phyloP scores from a whole-genome alignment of 2,329 filamentous ascomycete species.

The Aureobasidium pullulans region DNA sequence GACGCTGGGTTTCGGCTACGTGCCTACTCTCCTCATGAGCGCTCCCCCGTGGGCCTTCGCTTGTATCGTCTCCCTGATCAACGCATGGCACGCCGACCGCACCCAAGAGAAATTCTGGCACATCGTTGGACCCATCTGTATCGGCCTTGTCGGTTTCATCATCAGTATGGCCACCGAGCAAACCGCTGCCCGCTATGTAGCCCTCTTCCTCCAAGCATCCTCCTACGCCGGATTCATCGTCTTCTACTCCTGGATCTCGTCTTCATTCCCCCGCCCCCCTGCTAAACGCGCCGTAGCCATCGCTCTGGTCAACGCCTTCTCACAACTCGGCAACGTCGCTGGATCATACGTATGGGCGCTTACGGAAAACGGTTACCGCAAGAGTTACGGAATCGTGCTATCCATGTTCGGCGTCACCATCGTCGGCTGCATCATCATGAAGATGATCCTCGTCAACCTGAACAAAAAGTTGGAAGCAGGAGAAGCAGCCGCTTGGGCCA shows the following conservation, averaged over 20 bases:
- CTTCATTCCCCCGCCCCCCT: constrained; percentile 21
- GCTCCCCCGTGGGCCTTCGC: constrained; percentile 30
- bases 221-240: constrained; percentile 53
- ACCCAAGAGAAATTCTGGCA: constrained; percentile 46
- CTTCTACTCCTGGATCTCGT: constrained; percentile 51
- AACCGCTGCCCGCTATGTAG: constrained; percentile 51
- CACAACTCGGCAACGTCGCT: constrained; percentile 29
- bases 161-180: constrained; percentile 54
- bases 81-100: constrained; percentile 22
- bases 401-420: constrained; percentile 58
- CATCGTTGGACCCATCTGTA: constrained; percentile 45
- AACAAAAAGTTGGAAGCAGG: constrained; percentile 24
- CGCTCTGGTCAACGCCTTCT: constrained; percentile 24
- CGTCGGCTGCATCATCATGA: constrained; percentile 34
- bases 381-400: constrained; percentile 58
- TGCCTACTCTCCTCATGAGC: constrained; percentile 27
- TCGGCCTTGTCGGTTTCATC: constrained; percentile 51
- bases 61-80: constrained; percentile 17
- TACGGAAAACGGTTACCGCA: constrained; percentile 52
- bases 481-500: constrained; percentile 16
- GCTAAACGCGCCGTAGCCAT: constrained; percentile 25
- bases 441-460: constrained; percentile 17
- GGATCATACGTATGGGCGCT: constrained; percentile 58
- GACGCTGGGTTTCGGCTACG: constrained; percentile 31
- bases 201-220: constrained; percentile 52